Evolutionary conservation across 495 filamentous ascomycete species (phyloP).

Genomic region (Geoglossum glabrum): DNA sequence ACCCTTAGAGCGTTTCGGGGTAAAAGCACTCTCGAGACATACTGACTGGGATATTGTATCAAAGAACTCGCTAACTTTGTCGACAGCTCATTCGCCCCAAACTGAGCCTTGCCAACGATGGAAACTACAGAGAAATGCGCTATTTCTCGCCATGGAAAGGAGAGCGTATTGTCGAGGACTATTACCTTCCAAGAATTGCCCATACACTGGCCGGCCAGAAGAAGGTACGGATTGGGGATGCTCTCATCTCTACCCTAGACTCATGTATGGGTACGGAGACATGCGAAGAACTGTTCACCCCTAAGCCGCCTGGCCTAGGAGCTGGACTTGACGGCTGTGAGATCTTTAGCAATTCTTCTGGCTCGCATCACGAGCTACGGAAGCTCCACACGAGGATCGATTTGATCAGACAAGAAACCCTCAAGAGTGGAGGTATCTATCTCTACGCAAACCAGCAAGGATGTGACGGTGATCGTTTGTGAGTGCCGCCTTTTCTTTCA

Average conservation of each 20-base stretch:
- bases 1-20: too few species aligned
- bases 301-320: constrained; percentile 31
- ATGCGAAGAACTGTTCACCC: constrained; percentile 65
- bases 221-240: constrained; percentile 57
- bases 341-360: constrained; percentile 60
- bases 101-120: constrained; percentile 64
- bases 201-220: constrained; percentile 36
- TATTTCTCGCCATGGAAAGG: constrained; percentile 52
- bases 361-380: constrained; percentile 48
- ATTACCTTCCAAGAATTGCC: constrained; percentile 47
- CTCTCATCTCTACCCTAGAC: constrained; percentile 49
- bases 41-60: too few species aligned
- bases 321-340: constrained; percentile 39
- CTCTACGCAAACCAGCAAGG: constrained; percentile 57
- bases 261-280: constrained; percentile 55
- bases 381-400: constrained; percentile 43
- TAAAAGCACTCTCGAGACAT: too few species aligned
- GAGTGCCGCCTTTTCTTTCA: not conserved
- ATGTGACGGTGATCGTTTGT: constrained; percentile 45
- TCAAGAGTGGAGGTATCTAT: constrained; percentile 56
- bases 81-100: constrained; percentile 52
- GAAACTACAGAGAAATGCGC: constrained; percentile 46
- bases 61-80: too few species aligned
- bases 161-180: constrained; percentile 43
- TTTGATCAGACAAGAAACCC: constrained; percentile 58